Percentiles rank a stretch among this genome's conserved stretches.
phyloP scores from a whole-genome alignment of 257 asterid species.

The Osmanthus fragrans region DNA sequence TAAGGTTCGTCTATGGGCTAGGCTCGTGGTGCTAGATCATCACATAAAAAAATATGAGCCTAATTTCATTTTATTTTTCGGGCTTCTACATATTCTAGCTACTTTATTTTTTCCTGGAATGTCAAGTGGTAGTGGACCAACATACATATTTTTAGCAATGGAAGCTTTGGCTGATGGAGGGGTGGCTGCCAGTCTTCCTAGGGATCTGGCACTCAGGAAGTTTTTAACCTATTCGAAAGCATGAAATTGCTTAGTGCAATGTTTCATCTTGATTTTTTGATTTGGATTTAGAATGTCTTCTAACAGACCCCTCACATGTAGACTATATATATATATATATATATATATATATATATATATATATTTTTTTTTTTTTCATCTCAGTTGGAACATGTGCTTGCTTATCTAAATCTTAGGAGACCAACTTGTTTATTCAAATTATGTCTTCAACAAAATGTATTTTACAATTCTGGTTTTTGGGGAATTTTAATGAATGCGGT shows the following conservation, averaged over 20 bases:
- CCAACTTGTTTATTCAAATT: neutral
- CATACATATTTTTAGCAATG: conserved; percentile 79
- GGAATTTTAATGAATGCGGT: conserved; percentile 88
- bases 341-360: too few species aligned
- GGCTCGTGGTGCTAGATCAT: too few species aligned
- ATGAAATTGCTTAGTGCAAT: too few species aligned
- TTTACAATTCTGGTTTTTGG: conserved; percentile 8
- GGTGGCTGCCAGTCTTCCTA: conserved; percentile 93
- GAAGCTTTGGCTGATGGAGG: conserved; percentile 99
- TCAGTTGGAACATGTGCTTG: too few species aligned
- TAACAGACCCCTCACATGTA: too few species aligned
- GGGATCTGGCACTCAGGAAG: conserved; percentile 81
- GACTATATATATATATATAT: too few species aligned
- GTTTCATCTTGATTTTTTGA: too few species aligned
- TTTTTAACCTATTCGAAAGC: conserved; percentile 34
- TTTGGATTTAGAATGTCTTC: too few species aligned
- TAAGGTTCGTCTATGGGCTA: too few species aligned
- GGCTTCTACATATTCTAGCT: conserved; percentile 8
- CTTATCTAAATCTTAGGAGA: neutral
- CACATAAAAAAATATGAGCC: too few species aligned
- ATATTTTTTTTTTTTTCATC: too few species aligned
- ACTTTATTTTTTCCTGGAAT: conserved; percentile 20
- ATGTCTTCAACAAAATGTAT: neutral
- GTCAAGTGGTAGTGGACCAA: conserved; percentile 95
- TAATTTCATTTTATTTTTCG: too few species aligned